Evolutionary conservation across 257 asterid genomes (phyloP).

Genomic region (Solanum medicagineum): DNA sequence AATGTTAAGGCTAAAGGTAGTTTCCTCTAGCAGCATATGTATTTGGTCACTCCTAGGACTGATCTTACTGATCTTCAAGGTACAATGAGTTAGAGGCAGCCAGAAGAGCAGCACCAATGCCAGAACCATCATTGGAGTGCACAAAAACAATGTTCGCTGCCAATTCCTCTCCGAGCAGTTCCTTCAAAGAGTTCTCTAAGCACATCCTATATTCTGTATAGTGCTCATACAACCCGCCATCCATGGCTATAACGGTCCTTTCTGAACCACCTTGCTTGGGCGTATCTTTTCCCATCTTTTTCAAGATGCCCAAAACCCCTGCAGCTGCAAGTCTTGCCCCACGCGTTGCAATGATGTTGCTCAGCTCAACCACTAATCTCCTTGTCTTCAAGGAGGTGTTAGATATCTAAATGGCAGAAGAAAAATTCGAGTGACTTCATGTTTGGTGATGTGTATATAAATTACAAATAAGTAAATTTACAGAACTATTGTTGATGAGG

Average conservation of each 20-base stretch:
- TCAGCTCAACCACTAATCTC: constrained; percentile 41
- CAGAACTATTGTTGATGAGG: background rate
- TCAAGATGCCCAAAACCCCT: constrained; percentile 57
- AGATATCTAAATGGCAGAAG: constrained; percentile 30
- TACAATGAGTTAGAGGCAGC: constrained; percentile 67
- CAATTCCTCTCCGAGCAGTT: constrained; percentile 41
- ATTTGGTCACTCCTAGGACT: constrained; percentile 5
- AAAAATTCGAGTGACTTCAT: background rate
- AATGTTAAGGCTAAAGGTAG: background rate
- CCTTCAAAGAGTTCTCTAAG: constrained; percentile 42
- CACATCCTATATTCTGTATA: constrained; percentile 47
- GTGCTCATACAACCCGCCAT: constrained; percentile 75
- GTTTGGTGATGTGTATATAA: background rate
- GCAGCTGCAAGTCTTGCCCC: constrained; percentile 89
- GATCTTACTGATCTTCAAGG: constrained; percentile 14
- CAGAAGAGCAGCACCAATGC: constrained; percentile 83
- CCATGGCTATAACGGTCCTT: constrained; percentile 68
- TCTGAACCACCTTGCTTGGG: constrained; percentile 19
- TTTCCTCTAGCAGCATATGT: background rate
- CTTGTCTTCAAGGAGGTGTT: constrained; percentile 47
- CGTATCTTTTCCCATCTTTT: constrained; percentile 66
- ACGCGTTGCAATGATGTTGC: constrained; percentile 54
- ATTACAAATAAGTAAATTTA: background rate
- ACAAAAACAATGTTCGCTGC: constrained; percentile 25
- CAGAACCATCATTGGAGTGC: constrained; percentile 83